These are phyloP conservation scores for Kluyveromyces sp. DNA, from an alignment of 1,139 yeast species.

Conservation along the genomic window DNA sequence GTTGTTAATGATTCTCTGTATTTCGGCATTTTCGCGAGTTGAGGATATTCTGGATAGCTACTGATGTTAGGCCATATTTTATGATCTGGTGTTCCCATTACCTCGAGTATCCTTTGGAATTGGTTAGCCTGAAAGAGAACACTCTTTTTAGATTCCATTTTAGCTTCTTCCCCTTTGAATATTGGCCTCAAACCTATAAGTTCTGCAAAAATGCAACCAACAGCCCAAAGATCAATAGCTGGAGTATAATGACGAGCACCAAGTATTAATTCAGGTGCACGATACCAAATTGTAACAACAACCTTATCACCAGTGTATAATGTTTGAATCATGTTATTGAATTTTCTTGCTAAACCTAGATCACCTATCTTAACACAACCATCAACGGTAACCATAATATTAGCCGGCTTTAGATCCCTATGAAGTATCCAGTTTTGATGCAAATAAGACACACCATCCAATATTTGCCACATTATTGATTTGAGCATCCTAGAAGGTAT, in stretches of 20 bases:
- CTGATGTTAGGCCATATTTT: conserved; percentile 70
- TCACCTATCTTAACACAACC: conserved; percentile 96
- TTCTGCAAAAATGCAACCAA: conserved; percentile 94
- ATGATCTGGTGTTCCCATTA: conserved; percentile 77
- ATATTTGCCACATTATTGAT: conserved; percentile 83
- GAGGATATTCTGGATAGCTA: conserved; percentile 77
- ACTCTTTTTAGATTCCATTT: conserved; percentile 83
- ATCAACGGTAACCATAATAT: conserved; percentile 84
- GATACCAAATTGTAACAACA: conserved; percentile 96
- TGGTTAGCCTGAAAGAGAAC: conserved; percentile 94
- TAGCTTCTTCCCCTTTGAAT: conserved; percentile 96
- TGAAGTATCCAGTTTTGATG: conserved; percentile 97
- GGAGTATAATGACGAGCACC: conserved; percentile 95
- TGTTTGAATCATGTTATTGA: conserved; percentile 82
- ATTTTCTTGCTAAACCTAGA: conserved; percentile 86
- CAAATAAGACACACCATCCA: conserved; percentile 82
- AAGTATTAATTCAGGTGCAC: conserved; percentile 86
- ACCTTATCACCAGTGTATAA: conserved; percentile 92
- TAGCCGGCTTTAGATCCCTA: conserved; percentile 94
- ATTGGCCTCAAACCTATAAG: conserved; percentile 81
- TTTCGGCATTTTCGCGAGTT: conserved; percentile 54
- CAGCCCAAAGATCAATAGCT: conserved; percentile 94
- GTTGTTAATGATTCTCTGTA: conserved; percentile 63
- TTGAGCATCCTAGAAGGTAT: conserved; percentile 74
- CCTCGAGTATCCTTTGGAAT: conserved; percentile 80